These are phyloP conservation scores for Haberlea rhodopensis DNA, from an alignment of 257 asterid species.

Conservation along the genomic window DNA sequence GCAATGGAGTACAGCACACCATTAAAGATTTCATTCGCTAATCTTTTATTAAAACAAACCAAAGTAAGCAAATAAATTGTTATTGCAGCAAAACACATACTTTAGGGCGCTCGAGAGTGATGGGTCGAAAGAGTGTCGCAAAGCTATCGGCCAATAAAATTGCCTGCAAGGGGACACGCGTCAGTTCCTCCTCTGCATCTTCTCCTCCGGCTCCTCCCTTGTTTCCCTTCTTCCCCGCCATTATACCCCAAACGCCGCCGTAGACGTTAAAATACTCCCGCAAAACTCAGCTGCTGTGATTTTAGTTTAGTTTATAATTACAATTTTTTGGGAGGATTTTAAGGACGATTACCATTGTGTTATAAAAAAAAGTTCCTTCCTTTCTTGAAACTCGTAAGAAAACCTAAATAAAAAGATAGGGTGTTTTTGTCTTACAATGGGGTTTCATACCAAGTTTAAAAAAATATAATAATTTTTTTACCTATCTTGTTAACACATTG, in stretches of 20 bases:
- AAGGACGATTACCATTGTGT: too few relatives aligned
- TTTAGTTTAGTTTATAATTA: not conserved
- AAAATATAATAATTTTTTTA: too few relatives aligned
- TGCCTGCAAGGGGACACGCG: constrained; percentile 81
- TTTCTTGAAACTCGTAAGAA: too few relatives aligned
- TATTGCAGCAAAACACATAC: constrained; percentile 28
- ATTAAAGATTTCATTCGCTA: not conserved
- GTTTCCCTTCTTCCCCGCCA: constrained; percentile 80
- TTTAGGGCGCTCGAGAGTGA: constrained; percentile 93
- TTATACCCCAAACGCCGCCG: constrained; percentile 27
- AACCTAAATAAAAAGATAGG: too few relatives aligned
- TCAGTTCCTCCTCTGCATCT: constrained; percentile 67
- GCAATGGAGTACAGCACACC: not conserved
- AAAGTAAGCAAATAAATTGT: not conserved
- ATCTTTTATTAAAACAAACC: constrained; percentile 6
- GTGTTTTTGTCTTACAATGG: too few relatives aligned
- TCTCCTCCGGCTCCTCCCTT: constrained; percentile 51
- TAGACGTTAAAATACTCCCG: not conserved
- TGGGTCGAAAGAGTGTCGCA: constrained; percentile 92
- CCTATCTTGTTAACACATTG: too few relatives aligned
- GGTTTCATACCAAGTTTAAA: too few relatives aligned
- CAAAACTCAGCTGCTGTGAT: not conserved
- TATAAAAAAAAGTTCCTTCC: too few relatives aligned
- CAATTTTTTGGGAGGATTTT: too few relatives aligned
- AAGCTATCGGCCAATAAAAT: constrained; percentile 92